Percentiles rank a stretch among this genome's conserved stretches.
Conservation (phyloP, 768 basidiomycete species). For the Psilocybe tampanensis region DNA sequence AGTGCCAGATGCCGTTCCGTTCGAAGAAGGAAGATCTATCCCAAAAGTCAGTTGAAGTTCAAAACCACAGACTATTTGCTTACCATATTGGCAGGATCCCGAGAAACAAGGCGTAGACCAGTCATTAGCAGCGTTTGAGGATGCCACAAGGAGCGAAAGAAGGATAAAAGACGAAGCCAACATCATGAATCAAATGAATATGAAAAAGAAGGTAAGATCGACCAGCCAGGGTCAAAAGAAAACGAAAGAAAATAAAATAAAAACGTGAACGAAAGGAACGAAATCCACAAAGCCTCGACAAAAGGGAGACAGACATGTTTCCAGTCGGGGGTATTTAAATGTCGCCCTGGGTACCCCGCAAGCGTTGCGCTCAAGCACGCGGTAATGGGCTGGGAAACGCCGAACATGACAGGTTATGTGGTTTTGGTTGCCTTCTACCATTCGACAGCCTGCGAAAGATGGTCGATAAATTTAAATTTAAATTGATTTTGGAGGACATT, state of each 20-base stretch:
- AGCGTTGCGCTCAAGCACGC: not conserved
- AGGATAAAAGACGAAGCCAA: slow-evolving; percentile 10
- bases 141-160: slow-evolving; percentile 11
- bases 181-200: slow-evolving; percentile 8
- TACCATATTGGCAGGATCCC: slow-evolving; percentile 43
- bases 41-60: not conserved
- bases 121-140: slow-evolving; percentile 38
- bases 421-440: slow-evolving; percentile 1
- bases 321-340: slow-evolving; percentile 1
- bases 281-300: not conserved
- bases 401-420: not conserved
- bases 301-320: not conserved
- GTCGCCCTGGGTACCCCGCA: not conserved
- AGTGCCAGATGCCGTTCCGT: slow-evolving; percentile 37
- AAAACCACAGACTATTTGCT: not conserved
- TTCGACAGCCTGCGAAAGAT: not conserved
- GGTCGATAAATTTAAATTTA: too few species aligned
- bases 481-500: too few species aligned
- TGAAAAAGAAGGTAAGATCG: slow-evolving; percentile 3
- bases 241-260: not conserved
- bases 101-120: slow-evolving; percentile 42
- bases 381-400: not conserved
- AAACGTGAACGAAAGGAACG: slow-evolving; percentile 1
- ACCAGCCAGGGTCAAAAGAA: slow-evolving; percentile 17
- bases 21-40: slow-evolving; percentile 32